These are phyloP conservation scores for Ophiorrhiza pumila DNA, from an alignment of 257 asterid genomes.

Conservation along the genomic window DNA sequence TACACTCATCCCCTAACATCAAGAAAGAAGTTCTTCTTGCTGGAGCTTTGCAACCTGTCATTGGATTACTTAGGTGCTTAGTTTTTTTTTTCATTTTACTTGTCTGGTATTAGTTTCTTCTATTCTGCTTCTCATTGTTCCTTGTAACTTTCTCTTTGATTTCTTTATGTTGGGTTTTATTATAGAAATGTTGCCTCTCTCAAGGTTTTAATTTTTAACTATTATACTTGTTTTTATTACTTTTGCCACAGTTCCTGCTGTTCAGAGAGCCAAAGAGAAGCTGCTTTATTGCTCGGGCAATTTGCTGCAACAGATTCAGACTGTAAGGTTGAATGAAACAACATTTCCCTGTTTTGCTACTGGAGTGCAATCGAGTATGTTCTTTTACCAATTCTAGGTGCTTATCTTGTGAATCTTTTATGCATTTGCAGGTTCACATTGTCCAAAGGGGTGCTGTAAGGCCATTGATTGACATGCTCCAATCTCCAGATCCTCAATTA, in stretches of 20 bases:
- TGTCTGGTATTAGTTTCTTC: neutral
- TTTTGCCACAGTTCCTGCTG: constrained; percentile 70
- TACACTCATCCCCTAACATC: constrained; percentile 94
- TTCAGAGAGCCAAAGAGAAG: constrained; percentile 99
- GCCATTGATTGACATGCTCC: constrained; percentile 95
- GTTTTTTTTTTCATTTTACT: constrained; percentile 10
- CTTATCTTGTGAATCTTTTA: neutral
- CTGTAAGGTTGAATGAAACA: constrained; percentile 78
- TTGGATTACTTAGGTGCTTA: constrained; percentile 82
- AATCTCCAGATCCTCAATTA: constrained; percentile 86
- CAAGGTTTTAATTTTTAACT: constrained; percentile 11
- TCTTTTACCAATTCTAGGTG: neutral
- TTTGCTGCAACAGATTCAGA: constrained; percentile 99
- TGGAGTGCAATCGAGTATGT: neutral
- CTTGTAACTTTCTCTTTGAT: neutral
- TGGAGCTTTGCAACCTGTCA: constrained; percentile 98
- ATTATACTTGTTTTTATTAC: constrained; percentile 15
- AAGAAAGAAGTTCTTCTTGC: constrained; percentile 95
- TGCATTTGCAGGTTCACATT: constrained; percentile 68
- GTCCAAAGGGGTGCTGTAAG: constrained; percentile 98
- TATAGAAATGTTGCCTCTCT: neutral
- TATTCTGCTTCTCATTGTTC: neutral
- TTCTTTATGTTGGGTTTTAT: neutral
- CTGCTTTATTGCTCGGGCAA: constrained; percentile 98
- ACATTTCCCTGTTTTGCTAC: neutral